Evolutionary conservation across 2,329 filamentous ascomycete genomes (phyloP), one percentile per base, ranked within the genome.

Genomic region (Talaromyces sp.): DNA sequence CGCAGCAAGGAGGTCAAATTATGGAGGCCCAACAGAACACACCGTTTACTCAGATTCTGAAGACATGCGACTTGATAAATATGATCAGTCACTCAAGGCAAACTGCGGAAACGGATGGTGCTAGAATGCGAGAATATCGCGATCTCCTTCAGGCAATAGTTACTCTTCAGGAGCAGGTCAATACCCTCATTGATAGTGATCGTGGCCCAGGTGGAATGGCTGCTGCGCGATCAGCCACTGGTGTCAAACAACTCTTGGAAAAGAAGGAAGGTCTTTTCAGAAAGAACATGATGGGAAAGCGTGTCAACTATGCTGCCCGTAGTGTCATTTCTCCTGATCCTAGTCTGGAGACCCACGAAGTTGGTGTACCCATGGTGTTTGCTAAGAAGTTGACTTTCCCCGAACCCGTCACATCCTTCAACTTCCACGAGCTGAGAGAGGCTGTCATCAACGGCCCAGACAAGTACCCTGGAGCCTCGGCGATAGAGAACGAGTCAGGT

Each of bases 271-370:
- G 94, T 63, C 81, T 99, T 31, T 99, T 99, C 80, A 84, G 94
- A 67, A 97, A 96, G 80, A 97, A 99, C 75, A 97, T 99, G 94
- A 99, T 99, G 94, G 94, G 94, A 61, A 99, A 99, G 80, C 91
- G 94, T 79, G 94, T 99, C 77, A 97, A 99, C 74, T 97, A 94
- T 72, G 94, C 94, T 52, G 94, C 94, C 37, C 88, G 94, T 72
- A 96, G 89, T 81, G 94, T 99, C 72, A 99, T 99, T 66, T 97
- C 93, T 9, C 94, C 94, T 0, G 94, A 99, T 70, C 94, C 94
- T 2, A 99, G 97, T 69, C 96, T 99, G 67, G 94, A 99, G 74
- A 97, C 94, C 17, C 97, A 96, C 73, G 94, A 99, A 75, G 97
- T 99, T 64, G 94, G 94, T 72, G 93, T 99, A 2, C 94, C 94